Conservation (phyloP, 148 eudicot species). For the Fallopia convolvulus region DNA sequence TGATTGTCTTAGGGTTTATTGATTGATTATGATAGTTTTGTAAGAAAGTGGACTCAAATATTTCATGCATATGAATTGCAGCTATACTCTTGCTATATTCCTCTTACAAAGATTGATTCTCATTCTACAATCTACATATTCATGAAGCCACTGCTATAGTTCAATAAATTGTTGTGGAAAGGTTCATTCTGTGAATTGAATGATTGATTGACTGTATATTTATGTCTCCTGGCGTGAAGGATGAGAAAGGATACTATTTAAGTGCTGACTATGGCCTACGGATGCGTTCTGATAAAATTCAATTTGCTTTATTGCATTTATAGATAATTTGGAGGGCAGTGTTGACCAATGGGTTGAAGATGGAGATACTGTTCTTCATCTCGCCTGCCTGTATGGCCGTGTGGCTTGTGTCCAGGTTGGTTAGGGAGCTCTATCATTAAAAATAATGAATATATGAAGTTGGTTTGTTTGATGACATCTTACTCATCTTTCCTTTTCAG, state of each 20-base stretch:
- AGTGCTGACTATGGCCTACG: background rate
- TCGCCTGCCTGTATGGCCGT: conserved; percentile 79
- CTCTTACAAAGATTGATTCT: background rate
- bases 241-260: background rate
- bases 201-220: too few relatives aligned
- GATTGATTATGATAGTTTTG: background rate
- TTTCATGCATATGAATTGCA: background rate
- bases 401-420: conserved; percentile 76
- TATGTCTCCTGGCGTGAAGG: conserved; percentile 6
- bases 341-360: conserved; percentile 83
- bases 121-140: background rate
- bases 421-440: background rate
- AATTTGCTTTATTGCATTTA: background rate
- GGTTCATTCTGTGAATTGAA: too few relatives aligned
- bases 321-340: conserved; percentile 67
- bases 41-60: background rate
- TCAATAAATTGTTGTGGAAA: background rate
- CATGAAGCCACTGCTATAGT: background rate
- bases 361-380: conserved; percentile 92
- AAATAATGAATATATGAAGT: background rate
- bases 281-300: background rate
- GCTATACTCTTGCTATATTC: background rate
- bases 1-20: background rate
- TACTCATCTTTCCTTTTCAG: conserved; percentile 23
- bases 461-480: background rate